Evolutionary conservation across 2,329 filamentous ascomycete species (phyloP).

Genomic region (Arthrobotrys musiformis): DNA sequence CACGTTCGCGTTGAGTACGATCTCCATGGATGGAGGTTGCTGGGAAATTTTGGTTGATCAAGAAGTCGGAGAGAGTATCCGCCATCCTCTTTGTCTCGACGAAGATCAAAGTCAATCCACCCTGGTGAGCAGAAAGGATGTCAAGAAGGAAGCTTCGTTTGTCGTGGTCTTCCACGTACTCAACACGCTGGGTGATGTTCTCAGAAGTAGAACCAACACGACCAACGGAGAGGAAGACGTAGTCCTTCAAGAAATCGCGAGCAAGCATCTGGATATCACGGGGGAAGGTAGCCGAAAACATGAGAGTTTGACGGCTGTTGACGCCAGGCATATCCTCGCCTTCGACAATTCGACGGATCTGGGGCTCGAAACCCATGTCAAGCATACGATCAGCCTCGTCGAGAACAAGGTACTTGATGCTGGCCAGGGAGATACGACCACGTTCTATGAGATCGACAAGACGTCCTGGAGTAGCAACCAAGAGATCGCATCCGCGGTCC

Average conservation of each 20-base stretch:
- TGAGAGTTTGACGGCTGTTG: conserved; percentile 90
- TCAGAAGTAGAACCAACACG: conserved; percentile 99
- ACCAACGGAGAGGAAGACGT: conserved; percentile 97
- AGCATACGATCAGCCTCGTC: conserved; percentile 99
- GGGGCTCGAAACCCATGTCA: conserved; percentile 99
- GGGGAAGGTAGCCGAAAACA: conserved; percentile 99
- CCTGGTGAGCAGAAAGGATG: conserved; percentile 93
- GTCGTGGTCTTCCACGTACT: conserved; percentile 96
- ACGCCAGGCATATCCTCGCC: conserved; percentile 96
- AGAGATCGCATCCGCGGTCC: conserved; percentile 94
- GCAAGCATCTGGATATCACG: conserved; percentile 99
- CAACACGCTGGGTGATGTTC: conserved; percentile 99
- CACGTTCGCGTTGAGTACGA: conserved; percentile 97
- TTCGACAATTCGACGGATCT: conserved; percentile 98
- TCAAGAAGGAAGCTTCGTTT: conserved; percentile 98
- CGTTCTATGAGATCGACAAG: conserved; percentile 98
- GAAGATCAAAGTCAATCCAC: conserved; percentile 92
- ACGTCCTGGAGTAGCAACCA: conserved; percentile 96
- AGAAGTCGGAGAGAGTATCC: conserved; percentile 94
- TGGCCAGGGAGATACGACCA: conserved; percentile 94
- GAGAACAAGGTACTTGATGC: conserved; percentile 99
- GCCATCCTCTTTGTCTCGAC: conserved; percentile 99
- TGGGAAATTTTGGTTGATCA: conserved; percentile 98
- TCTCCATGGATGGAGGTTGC: conserved; percentile 99
- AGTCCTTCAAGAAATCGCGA: conserved; percentile 98